These are phyloP conservation scores for Trichaptum fuscoviolaceum DNA, from an alignment of 768 basidiomycete genomes.

Conservation along the genomic window DNA sequence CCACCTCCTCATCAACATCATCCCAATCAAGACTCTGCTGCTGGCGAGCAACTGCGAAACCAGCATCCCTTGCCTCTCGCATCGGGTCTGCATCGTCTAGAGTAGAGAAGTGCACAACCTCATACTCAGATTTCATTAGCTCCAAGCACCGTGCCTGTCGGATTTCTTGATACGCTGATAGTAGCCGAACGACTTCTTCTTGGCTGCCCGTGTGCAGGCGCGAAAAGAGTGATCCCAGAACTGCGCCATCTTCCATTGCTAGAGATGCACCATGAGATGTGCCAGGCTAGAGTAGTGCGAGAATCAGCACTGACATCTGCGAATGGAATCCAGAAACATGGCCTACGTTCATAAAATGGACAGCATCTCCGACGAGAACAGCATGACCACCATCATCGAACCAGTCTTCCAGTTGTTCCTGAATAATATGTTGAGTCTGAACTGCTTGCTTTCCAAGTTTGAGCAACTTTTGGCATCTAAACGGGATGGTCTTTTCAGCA, in stretches of 20 bases:
- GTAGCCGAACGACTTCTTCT: conserved; percentile 44
- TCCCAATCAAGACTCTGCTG: conserved; percentile 36
- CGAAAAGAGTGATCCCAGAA: conserved; percentile 54
- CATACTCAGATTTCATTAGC: conserved; percentile 39
- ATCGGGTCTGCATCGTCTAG: conserved; percentile 37
- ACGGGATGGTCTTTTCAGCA: neutral
- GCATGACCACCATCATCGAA: neutral
- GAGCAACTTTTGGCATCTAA: neutral
- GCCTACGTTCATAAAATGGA: neutral
- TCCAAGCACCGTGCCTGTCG: conserved; percentile 42
- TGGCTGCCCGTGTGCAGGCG: conserved; percentile 32
- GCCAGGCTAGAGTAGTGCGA: conserved; percentile 35
- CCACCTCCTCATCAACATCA: conserved; percentile 25
- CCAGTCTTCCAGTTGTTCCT: neutral
- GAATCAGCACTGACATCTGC: neutral
- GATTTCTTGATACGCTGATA: conserved; percentile 54
- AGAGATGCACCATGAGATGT: conserved; percentile 47
- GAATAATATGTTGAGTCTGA: neutral
- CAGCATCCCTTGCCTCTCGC: conserved; percentile 39
- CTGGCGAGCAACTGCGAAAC: conserved; percentile 28
- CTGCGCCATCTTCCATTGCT: conserved; percentile 57
- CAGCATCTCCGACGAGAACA: neutral
- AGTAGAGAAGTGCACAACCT: conserved; percentile 42
- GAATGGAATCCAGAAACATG: neutral
- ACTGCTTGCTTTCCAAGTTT: neutral